These are phyloP conservation scores for Prunella vulgaris DNA, from an alignment of 257 asterid species.

Conservation along the genomic window DNA sequence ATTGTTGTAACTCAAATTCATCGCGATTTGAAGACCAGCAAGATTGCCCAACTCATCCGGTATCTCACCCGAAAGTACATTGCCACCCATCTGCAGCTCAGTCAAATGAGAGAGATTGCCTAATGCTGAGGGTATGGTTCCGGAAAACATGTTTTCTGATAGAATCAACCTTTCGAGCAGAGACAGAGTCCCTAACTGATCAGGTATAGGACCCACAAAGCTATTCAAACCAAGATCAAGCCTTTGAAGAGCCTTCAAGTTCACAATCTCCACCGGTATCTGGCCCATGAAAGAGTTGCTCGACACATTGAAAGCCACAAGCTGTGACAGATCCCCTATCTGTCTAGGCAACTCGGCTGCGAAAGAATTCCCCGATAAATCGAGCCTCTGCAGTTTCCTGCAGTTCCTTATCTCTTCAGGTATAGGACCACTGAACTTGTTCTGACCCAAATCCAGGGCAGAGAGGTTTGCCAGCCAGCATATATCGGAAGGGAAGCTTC, in stretches of 20 bases:
- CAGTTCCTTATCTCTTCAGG: constrained; percentile 65
- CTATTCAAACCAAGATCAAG: constrained; percentile 80
- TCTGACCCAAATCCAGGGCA: constrained; percentile 75
- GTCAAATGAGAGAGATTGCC: constrained; percentile 82
- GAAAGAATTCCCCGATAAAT: constrained; percentile 64
- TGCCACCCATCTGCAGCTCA: constrained; percentile 89
- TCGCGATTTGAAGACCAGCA: constrained; percentile 69
- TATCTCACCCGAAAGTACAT: constrained; percentile 61
- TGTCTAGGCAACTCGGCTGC: constrained; percentile 59
- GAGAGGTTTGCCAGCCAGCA: constrained; percentile 68
- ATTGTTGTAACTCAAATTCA: constrained; percentile 75
- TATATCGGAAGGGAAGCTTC: constrained; percentile 66
- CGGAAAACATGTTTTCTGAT: constrained; percentile 65
- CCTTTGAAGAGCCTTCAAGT: constrained; percentile 71
- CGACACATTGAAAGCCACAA: constrained; percentile 71
- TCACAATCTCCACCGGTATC: constrained; percentile 55
- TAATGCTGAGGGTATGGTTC: constrained; percentile 64
- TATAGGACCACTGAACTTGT: constrained; percentile 60
- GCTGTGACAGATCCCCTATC: constrained; percentile 62
- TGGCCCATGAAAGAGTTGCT: constrained; percentile 54
- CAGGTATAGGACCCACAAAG: constrained; percentile 52
- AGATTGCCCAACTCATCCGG: constrained; percentile 75
- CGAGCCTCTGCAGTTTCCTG: constrained; percentile 77
- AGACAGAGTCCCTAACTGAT: constrained; percentile 60
- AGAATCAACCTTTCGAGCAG: constrained; percentile 73